Base-by-base conservation (phyloP, 169 alveolate species). In the Blepharisma undulans region DNA sequence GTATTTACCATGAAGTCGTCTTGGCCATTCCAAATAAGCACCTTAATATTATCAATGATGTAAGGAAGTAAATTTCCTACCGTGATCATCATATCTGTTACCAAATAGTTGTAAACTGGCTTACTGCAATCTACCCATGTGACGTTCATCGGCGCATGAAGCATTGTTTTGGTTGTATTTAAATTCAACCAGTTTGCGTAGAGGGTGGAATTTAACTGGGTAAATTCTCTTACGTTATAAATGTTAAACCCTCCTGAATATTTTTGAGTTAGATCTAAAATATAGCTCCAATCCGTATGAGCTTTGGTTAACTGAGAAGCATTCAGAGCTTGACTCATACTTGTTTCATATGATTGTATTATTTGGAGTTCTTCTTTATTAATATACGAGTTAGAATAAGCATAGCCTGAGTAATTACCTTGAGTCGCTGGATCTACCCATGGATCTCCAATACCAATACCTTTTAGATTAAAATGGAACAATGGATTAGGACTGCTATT, bases 381-480 rank as follows among this genome's bases (percentile, higher is more conserved):
- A 7, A 60, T 36, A 33, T 33, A 30, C 18, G 77, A 76, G n/a
- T n/a, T 84, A 12, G 74, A 36, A 22, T 25, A 84, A 18, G 34
- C 33, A 19, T 30, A 22, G 66, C 33, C 85, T 61, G 29, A 66
- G 25, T 88, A 76, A 16, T 72, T 18, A 32, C 32, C 19, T 34
- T 88, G 79, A 16, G 29, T 36, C 10, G 74, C n/a, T 3, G 92
- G 72, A 33, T 88, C 92, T 21, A 27, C 6, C 76, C 85, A 76
- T 3, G 72, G 72, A 34, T 88, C 92, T 74, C 92, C 92, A 16
- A 88, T 30, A 10, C 87, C 92, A 27, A 88, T 88, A 7, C 92
- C 92, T 60, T 82, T 82, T 0, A 88, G 79, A 22, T n/a, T n/a
- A 29, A 86, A 21, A 22, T 66, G 32, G 48, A 86, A 19, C 29